phyloP scores from a whole-genome alignment of 208 protist genomes.

The Trypanosoma congolense region DNA sequence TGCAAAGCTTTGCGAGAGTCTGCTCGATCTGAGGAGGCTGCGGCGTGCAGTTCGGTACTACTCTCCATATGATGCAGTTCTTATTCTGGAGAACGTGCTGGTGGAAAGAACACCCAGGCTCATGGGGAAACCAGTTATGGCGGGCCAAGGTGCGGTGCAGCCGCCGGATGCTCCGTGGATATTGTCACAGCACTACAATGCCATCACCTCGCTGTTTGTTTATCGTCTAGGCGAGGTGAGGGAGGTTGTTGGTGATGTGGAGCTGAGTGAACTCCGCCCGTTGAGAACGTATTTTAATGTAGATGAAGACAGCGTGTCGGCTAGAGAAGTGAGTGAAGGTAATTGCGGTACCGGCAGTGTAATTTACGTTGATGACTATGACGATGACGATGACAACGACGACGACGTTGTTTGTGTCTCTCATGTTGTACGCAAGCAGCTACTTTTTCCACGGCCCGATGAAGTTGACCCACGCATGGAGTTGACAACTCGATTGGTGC shows the following conservation, averaged over 20 bases:
- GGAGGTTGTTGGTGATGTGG: conserved; percentile 1
- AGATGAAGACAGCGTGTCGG: too few relatives aligned
- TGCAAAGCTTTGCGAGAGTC: conserved; percentile 46
- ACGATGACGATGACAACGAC: conserved; percentile 5
- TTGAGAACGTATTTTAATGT: neutral
- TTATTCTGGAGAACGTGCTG: conserved; percentile 46
- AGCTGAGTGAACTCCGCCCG: neutral
- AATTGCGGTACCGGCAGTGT: neutral
- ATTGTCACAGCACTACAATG: conserved; percentile 62
- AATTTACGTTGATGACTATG: conserved; percentile 32
- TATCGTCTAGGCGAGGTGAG: conserved; percentile 57
- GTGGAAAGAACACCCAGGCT: conserved; percentile 27
- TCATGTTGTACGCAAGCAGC: neutral
- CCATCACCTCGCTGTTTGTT: conserved; percentile 68
- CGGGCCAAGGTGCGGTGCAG: neutral
- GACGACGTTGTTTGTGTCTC: conserved; percentile 19
- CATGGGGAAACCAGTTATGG: conserved; percentile 8
- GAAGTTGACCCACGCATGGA: conserved; percentile 61
- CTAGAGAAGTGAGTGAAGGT: neutral
- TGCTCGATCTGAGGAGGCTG: conserved; percentile 75
- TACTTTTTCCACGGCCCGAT: conserved; percentile 44
- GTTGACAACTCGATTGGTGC: conserved; percentile 39
- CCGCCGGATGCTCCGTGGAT: conserved; percentile 72
- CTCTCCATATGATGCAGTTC: conserved; percentile 53
- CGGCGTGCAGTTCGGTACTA: conserved; percentile 35